Evolutionary conservation across 2,329 filamentous ascomycete genomes (phyloP).

Genomic region (Aspergillus candidus): DNA sequence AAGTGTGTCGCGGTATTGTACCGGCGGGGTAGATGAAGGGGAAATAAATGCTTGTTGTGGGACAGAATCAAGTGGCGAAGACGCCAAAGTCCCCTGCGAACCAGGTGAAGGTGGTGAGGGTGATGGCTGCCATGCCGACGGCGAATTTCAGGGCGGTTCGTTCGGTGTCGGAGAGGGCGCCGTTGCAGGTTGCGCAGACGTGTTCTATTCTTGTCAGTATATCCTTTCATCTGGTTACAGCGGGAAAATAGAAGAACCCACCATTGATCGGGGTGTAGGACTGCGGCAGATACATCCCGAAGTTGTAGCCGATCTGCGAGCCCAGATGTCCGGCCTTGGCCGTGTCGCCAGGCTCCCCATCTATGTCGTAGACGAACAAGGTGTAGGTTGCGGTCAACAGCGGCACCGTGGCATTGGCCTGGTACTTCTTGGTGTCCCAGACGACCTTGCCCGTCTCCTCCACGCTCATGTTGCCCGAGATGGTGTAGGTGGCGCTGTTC

Average conservation of each 20-base stretch:
- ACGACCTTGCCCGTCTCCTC: constrained; percentile 47
- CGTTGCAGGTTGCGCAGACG: constrained; percentile 53
- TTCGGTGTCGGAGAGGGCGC: constrained; percentile 48
- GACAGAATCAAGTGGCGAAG: constrained; percentile 19
- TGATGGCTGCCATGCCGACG: constrained; percentile 51
- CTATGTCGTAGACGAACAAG: constrained; percentile 56
- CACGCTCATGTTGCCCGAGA: constrained; percentile 54
- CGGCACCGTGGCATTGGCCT: constrained; percentile 44
- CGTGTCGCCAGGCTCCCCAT: constrained; percentile 46
- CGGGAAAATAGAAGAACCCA: constrained; percentile 31
- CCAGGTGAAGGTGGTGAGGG: constrained; percentile 53
- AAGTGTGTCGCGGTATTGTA: neutral
- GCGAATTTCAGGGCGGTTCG: constrained; percentile 52
- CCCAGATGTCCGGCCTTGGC: constrained; percentile 52
- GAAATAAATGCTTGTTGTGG: too few relatives aligned
- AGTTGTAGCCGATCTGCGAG: constrained; percentile 47
- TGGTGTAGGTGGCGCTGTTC: constrained; percentile 56
- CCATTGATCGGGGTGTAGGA: constrained; percentile 45
- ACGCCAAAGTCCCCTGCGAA: constrained; percentile 41
- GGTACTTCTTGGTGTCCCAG: constrained; percentile 57
- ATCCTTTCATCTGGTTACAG: too few relatives aligned
- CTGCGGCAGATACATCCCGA: constrained; percentile 58
- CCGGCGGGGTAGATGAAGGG: too few relatives aligned
- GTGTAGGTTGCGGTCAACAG: constrained; percentile 58
- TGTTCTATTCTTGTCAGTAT: constrained; percentile 35